Conservation (phyloP, 495 filamentous ascomycete genomes). For the Articulospora tetracladia region DNA sequence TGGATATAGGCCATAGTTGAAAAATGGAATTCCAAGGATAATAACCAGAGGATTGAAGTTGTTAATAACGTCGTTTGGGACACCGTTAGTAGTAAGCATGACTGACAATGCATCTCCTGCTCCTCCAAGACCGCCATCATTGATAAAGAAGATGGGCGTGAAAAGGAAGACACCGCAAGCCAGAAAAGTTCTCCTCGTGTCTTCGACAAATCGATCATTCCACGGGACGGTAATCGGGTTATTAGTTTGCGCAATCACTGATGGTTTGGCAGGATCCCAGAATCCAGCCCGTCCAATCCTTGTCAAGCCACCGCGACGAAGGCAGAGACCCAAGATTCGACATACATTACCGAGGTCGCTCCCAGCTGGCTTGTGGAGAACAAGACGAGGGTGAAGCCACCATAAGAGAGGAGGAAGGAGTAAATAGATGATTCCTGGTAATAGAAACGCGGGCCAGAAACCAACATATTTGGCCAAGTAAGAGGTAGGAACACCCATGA, state of each 20-base stretch:
- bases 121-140: conserved; percentile 44
- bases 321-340: conserved; percentile 44
- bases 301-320: conserved; percentile 51
- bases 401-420: conserved; percentile 47
- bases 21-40: conserved; percentile 66
- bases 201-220: conserved; percentile 53
- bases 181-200: conserved; percentile 51
- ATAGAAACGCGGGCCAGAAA: conserved; percentile 68
- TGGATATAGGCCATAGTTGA: conserved; percentile 67
- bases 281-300: conserved; percentile 52
- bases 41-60: conserved; percentile 73
- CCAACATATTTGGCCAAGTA: conserved; percentile 71
- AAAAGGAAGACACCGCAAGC: conserved; percentile 56
- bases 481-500: conserved; percentile 30
- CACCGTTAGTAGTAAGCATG: conserved; percentile 60
- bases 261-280: conserved; percentile 63
- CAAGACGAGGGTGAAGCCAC: conserved; percentile 40
- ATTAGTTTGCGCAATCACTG: conserved; percentile 44
- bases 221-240: conserved; percentile 35
- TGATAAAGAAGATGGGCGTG: conserved; percentile 66
- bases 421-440: conserved; percentile 58
- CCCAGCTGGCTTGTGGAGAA: conserved; percentile 45
- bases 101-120: conserved; percentile 50
- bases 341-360: conserved; percentile 52
- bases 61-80: conserved; percentile 70